phyloP scores from a whole-genome alignment of 208 protist species.

The Plasmodiophora brassicae region DNA sequence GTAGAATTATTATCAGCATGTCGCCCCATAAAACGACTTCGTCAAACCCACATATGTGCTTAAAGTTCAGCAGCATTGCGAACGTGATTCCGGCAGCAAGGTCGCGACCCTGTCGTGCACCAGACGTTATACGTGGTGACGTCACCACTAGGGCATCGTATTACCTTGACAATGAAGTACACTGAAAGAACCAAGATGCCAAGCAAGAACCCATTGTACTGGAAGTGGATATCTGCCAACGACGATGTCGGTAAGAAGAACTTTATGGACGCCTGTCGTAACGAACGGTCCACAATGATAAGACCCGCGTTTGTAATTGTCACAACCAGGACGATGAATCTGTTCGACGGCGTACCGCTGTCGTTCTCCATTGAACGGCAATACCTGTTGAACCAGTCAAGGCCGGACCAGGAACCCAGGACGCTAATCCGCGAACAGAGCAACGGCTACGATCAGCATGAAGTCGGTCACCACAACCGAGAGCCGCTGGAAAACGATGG shows the following conservation, averaged over 20 bases:
- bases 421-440: too few species aligned
- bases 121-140: too few species aligned
- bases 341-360: not conserved
- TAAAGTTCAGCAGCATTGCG: conserved; percentile 67
- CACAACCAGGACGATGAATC: conserved; percentile 35
- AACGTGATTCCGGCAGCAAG: conserved; percentile 62
- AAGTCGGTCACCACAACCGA: not conserved
- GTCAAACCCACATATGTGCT: conserved; percentile 70
- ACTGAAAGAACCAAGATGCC: conserved; percentile 63
- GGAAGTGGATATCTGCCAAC: conserved; percentile 67
- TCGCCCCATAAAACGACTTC: not conserved
- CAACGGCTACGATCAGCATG: not conserved
- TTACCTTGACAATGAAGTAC: conserved; percentile 23
- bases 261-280: not conserved
- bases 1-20: conserved; percentile 61
- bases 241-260: not conserved
- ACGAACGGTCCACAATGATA: conserved; percentile 61
- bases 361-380: not conserved
- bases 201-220: conserved; percentile 79
- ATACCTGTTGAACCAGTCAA: not conserved
- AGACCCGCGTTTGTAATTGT: conserved; percentile 59
- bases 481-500: conserved; percentile 61
- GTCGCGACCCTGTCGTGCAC: conserved; percentile 46
- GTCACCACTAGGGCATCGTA: not conserved
- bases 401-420: too few species aligned